Evolutionary conservation across 805 yeast genomes (phyloP).

Genomic region (Teunomyces funiuensis): DNA sequence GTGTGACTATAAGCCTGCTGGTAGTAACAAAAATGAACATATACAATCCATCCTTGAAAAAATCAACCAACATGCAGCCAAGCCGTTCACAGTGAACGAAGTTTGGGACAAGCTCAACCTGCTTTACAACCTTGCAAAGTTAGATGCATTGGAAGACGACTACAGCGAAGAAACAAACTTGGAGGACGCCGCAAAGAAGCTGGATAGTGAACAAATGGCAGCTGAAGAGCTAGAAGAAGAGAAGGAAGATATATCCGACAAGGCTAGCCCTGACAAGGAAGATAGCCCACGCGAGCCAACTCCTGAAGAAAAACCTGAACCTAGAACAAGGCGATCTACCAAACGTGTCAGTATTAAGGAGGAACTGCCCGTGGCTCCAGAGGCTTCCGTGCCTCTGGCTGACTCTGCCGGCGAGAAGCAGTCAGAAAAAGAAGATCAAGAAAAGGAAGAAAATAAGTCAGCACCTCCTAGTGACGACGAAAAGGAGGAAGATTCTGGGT

Average conservation of each 20-base stretch:
- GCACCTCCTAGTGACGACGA: conserved; percentile 23
- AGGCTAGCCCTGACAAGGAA: conserved; percentile 3
- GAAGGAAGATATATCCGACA: not conserved
- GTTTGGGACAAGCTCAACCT: conserved; percentile 56
- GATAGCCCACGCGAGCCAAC: conserved; percentile 5
- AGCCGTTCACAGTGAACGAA: conserved; percentile 45
- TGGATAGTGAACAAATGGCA: not conserved
- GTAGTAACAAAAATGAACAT: conserved; percentile 46
- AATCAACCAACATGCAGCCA: conserved; percentile 27
- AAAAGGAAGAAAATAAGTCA: conserved; percentile 54
- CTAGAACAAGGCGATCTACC: conserved; percentile 2
- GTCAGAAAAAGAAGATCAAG: conserved; percentile 61
- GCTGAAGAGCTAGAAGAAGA: conserved; percentile 5
- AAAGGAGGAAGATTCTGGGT: conserved; percentile 15
- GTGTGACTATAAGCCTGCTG: conserved; percentile 69
- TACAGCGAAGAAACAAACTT: conserved; percentile 10
- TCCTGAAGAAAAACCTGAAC: conserved; percentile 5
- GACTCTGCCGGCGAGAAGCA: conserved; percentile 36
- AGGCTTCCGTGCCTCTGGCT: conserved; percentile 28
- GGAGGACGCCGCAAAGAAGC: not conserved
- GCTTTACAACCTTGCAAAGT: conserved; percentile 55
- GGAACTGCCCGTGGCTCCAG: conserved; percentile 40
- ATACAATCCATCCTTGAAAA: conserved; percentile 42
- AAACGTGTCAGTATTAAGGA: conserved; percentile 6
- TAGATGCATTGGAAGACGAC: conserved; percentile 57